A percentile compares a stretch with the other conserved stretches of the same genome.
These are phyloP conservation scores for Physaria fendleri DNA, from an alignment of 345 rosid genomes.

Conservation along the genomic window DNA sequence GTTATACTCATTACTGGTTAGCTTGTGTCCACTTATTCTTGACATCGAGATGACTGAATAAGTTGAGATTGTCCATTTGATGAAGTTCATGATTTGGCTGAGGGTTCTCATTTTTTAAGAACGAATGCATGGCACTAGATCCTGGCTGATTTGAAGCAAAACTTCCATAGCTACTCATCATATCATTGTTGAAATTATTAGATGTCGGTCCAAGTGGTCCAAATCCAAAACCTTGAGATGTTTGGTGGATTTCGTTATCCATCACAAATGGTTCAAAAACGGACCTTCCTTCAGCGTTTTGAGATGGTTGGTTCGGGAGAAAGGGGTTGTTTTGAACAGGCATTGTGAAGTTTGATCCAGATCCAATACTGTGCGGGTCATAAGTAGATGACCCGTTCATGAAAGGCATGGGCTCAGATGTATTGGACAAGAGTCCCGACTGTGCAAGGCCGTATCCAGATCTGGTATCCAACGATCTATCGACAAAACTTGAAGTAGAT, in stretches of 20 bases:
- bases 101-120: conserved; percentile 19
- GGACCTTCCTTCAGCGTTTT: conserved; percentile 6
- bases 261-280: no score
- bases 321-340: conserved; percentile 14
- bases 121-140: background rate
- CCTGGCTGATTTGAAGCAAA: conserved; percentile 3
- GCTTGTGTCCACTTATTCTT: background rate
- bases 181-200: background rate
- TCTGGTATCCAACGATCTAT: conserved; percentile 12
- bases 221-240: conserved; percentile 19
- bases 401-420: conserved; percentile 7
- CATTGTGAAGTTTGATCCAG: conserved; percentile 21
- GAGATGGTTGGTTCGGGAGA: conserved; percentile 11
- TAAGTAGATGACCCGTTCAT: conserved; percentile 24
- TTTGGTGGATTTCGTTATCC: no score
- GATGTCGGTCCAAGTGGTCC: conserved; percentile 15
- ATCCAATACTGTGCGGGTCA: conserved; percentile 11
- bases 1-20: background rate
- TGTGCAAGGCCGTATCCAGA: conserved; percentile 16
- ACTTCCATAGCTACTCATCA: conserved; percentile 9
- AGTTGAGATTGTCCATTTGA: no score
- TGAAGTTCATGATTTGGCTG: no score
- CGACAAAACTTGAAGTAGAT: conserved; percentile 18
- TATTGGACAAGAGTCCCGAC: conserved; percentile 25
- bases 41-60: no score